Percentiles rank a stretch among this genome's conserved stretches.
Conservation (phyloP, 2,329 filamentous ascomycete species). For the Alternaria ventricosa region DNA sequence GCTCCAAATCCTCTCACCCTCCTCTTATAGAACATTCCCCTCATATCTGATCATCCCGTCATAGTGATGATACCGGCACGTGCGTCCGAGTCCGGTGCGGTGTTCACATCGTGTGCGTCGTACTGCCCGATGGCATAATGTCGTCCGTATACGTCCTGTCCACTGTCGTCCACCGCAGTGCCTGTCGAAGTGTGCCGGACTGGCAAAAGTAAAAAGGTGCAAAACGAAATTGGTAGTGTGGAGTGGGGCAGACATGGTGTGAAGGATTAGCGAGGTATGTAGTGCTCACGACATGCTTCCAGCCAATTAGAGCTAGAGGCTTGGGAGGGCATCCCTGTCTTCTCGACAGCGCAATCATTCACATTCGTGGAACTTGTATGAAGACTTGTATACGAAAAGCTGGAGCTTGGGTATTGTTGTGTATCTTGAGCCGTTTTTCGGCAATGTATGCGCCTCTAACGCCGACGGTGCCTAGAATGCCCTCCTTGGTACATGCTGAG, state of each 20-base stretch:
- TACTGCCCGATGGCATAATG: neutral
- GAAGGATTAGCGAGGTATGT: constrained; percentile 8
- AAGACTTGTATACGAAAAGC: constrained; percentile 3
- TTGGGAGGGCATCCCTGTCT: neutral
- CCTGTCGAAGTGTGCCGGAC: neutral
- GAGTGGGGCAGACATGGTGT: constrained; percentile 10
- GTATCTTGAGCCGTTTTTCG: constrained; percentile 5
- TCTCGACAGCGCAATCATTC: neutral
- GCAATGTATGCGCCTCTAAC: constrained; percentile 11
- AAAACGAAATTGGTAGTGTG: constrained; percentile 6
- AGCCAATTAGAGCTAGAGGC: constrained; percentile 1
- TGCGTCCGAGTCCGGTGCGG: neutral
- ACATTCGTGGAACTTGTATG: neutral
- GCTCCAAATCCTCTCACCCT: neutral
- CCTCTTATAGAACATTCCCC: neutral
- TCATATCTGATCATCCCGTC: neutral
- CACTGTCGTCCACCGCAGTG: neutral
- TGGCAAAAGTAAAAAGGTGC: neutral
- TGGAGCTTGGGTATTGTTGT: constrained; percentile 27
- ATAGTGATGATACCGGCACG: neutral
- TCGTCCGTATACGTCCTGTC: neutral
- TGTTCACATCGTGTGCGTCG: neutral
- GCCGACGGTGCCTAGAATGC: constrained; percentile 3
- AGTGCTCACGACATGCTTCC: neutral
- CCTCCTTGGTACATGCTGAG: neutral